Evolutionary conservation across 768 basidiomycete genomes (phyloP).

Genomic region (Rhodotorula sphaerocarpa): DNA sequence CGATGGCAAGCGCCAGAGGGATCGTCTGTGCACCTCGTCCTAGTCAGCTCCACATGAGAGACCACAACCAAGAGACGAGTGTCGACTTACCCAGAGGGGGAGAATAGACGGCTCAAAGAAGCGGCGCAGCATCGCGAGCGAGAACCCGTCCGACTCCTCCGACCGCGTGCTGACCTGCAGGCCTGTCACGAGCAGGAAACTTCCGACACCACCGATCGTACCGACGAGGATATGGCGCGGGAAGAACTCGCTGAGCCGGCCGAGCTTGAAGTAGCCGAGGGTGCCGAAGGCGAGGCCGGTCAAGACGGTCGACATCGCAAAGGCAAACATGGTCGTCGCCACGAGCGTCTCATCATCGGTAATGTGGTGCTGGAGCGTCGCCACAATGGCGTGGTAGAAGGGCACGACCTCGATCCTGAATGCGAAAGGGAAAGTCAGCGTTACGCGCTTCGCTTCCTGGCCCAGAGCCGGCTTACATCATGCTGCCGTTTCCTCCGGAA

Average conservation of each 20-base stretch:
- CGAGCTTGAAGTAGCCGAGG: constrained; percentile 59
- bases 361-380: constrained; percentile 61
- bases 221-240: constrained; percentile 95
- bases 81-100: constrained; percentile 55
- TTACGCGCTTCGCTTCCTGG: constrained; percentile 45
- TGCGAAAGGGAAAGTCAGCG: constrained; percentile 46
- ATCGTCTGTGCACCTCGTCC: constrained; percentile 41
- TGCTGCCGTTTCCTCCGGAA: constrained; percentile 65
- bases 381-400: constrained; percentile 88
- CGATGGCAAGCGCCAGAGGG: constrained; percentile 64
- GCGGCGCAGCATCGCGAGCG: constrained; percentile 57
- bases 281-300: constrained; percentile 47
- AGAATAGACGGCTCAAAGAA: constrained; percentile 63
- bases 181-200: constrained; percentile 82
- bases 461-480: no score
- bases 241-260: constrained; percentile 85
- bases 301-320: constrained; percentile 72
- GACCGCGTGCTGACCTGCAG: constrained; percentile 77
- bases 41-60: background rate
- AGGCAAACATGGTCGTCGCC: constrained; percentile 86
- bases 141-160: constrained; percentile 60
- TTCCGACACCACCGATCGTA: constrained; percentile 86
- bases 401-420: constrained; percentile 47
- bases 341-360: constrained; percentile 67
- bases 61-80: no score